phyloP scores from a whole-genome alignment of 129 eudicot species.

The Sambucus nigra region DNA sequence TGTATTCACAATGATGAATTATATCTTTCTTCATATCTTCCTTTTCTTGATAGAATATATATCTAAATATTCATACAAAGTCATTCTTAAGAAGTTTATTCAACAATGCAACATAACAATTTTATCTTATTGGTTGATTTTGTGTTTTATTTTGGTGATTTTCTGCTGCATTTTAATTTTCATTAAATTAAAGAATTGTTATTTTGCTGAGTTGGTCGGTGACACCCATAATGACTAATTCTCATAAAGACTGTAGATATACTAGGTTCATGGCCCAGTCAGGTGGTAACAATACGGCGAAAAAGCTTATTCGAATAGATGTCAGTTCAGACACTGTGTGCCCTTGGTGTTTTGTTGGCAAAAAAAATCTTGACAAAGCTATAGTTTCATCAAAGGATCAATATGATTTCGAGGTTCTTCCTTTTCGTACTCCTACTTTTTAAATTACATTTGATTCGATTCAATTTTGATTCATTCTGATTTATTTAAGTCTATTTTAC shows the following conservation, averaged over 20 bases:
- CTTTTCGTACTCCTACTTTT: slow-evolving; percentile 1
- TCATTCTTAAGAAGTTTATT: too few species aligned
- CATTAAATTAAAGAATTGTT: not conserved
- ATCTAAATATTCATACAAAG: too few species aligned
- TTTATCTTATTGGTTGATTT: not conserved
- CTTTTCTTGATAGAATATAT: not conserved
- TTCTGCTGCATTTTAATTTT: not conserved
- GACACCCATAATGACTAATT: not conserved
- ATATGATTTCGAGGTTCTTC: slow-evolving; percentile 63
- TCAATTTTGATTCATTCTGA: slow-evolving; percentile 10
- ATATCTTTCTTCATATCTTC: too few species aligned
- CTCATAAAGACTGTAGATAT: slow-evolving; percentile 21
- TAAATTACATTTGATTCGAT: not conserved
- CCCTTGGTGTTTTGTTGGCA: slow-evolving; percentile 98
- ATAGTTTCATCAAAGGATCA: slow-evolving; percentile 55
- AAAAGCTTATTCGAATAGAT: slow-evolving; percentile 66
- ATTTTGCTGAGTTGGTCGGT: not conserved
- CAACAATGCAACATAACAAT: too few species aligned
- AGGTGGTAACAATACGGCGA: slow-evolving; percentile 25
- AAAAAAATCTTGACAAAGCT: slow-evolving; percentile 86
- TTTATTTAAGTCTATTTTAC: slow-evolving; percentile 13
- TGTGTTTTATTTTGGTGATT: not conserved
- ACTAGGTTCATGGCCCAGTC: slow-evolving; percentile 47
- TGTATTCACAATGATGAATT: too few species aligned
- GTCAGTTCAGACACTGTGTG: slow-evolving; percentile 77